Conservation (phyloP, 805 yeast species). For the Scheffersomyces amazonensis region DNA sequence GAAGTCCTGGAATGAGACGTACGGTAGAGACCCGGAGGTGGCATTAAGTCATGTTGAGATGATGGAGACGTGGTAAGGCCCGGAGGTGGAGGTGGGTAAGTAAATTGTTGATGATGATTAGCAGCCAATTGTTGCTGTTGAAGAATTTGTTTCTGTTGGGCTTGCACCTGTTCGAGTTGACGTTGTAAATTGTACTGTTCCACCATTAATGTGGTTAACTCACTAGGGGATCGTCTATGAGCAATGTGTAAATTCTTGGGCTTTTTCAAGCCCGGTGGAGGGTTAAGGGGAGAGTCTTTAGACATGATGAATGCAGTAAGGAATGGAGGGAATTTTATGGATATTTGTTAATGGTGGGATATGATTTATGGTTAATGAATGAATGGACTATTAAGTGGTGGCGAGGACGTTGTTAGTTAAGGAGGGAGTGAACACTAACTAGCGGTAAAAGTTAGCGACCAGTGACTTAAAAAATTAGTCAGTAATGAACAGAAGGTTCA, state of each 20-base stretch:
- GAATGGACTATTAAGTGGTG: too few species aligned
- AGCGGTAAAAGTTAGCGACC: too few species aligned
- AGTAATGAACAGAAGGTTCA: too few species aligned
- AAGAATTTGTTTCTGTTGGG: conserved; percentile 84
- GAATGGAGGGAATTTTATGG: too few species aligned
- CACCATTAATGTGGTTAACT: conserved; percentile 87
- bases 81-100: conserved; percentile 21
- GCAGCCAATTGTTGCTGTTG: conserved; percentile 70
- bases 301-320: too few species aligned
- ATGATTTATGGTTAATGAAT: too few species aligned
- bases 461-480: too few species aligned
- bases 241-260: conserved; percentile 72
- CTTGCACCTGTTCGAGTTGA: conserved; percentile 87
- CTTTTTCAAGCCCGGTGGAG: conserved; percentile 15
- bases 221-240: conserved; percentile 96
- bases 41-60: conserved; percentile 5
- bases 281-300: too few species aligned
- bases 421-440: too few species aligned
- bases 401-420: too few species aligned
- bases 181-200: conserved; percentile 89
- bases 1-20: neutral
- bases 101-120: conserved; percentile 20
- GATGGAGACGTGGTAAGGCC: conserved; percentile 2
- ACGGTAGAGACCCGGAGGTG: conserved; percentile 1
- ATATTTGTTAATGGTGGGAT: too few species aligned